phyloP scores from a whole-genome alignment of 768 basidiomycete species.

The Amanita polypyramis region DNA sequence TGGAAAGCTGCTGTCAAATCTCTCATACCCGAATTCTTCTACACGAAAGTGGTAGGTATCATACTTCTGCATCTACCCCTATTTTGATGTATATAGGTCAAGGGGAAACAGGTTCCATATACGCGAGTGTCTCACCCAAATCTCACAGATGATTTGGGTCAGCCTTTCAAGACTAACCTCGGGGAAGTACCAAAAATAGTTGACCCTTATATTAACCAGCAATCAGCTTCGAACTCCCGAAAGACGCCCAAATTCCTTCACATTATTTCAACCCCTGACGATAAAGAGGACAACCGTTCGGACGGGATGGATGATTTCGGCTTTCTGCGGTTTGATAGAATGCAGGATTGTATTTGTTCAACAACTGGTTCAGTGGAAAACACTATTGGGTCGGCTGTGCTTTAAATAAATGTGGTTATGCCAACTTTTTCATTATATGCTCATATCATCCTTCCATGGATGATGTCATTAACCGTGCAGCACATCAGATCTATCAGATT shows the following conservation, averaged over 20 bases:
- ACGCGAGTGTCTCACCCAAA: constrained; percentile 5
- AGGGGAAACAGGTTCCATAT: constrained; percentile 6
- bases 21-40: constrained; percentile 8
- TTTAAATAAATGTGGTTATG: no score
- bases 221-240: not conserved
- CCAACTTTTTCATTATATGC: no score
- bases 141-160: constrained; percentile 1
- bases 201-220: constrained; percentile 4
- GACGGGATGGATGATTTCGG: constrained; percentile 5
- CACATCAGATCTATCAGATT: no score
- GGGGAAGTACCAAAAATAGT: constrained; percentile 5
- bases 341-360: no score
- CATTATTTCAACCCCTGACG: constrained; percentile 5
- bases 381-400: no score
- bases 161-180: constrained; percentile 2
- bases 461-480: no score
- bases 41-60: constrained; percentile 7
- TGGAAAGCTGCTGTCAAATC: constrained; percentile 1
- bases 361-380: no score
- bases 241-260: constrained; percentile 7
- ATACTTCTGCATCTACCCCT: constrained; percentile 1
- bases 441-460: no score
- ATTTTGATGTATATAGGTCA: constrained; percentile 4
- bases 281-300: not conserved
- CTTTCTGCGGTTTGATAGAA: no score